Evolutionary conservation across 2,329 filamentous ascomycete genomes (phyloP), one percentile per base, ranked within the genome.

Genomic region (Thielaviopsis musarum): DNA sequence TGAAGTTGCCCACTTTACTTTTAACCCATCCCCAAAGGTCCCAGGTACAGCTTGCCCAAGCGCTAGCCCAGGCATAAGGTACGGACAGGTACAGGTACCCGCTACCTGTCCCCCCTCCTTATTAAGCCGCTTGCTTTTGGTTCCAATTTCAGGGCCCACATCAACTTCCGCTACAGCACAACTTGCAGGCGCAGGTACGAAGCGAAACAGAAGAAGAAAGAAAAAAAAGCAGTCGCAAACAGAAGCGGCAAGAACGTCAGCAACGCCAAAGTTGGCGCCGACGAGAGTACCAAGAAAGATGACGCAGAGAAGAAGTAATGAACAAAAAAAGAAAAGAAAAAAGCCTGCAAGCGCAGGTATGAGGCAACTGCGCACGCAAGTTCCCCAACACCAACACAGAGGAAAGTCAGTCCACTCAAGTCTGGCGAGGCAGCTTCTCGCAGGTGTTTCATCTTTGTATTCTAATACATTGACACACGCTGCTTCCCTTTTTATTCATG

Each of bases 381-480:
- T 19, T n/a, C n/a, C 7, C 12, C 34, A 22, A 5, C 21, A 34
- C 49, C 57, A 52, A 52, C 24, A 22, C 12, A 52, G 45, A 22
- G n/a, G 24, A 19, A 5, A 13, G n/a, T 17, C 26, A 22, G 57
- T 48, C 52, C 38, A 59, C 54, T 59, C 57, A 54, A 9, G 24
- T 59, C 38, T 22, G 26, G 24, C 17, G 49, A 49, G 45, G n/a
- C 9, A 54, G 22, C 22, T 38, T 59, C 52, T 55, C 22, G 21
- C 52, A 26, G 45, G 57, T 59, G 57, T 59, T 59, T 59, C 57
- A 59, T 54, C 53, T 34, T 54, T 54, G 45, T 21, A 49, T 49
- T 21, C 45, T 49, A 49, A 49, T 49, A 49, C 45, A 49, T 49
- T 49, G 45, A 49, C 19, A 49, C n/a, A 49, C 17, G 10, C 26